Evolutionary conservation across 2,329 filamentous ascomycete species (phyloP).

Genomic region (Endoconidiophora laricicola): DNA sequence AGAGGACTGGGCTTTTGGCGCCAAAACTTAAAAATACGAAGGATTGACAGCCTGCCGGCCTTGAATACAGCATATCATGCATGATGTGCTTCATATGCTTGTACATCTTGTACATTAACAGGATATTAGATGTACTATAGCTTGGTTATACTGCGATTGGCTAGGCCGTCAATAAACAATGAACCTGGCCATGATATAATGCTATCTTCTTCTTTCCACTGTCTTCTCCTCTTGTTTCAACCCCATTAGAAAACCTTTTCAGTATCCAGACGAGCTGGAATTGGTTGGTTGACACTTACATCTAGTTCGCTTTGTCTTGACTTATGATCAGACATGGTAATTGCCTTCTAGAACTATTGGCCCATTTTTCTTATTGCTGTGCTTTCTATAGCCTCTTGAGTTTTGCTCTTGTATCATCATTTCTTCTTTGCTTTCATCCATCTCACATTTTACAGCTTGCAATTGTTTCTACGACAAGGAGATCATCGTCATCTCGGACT

Average conservation of each 20-base stretch:
- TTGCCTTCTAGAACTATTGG: not conserved
- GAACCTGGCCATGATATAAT: not conserved
- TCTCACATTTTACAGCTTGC: not conserved
- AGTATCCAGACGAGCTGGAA: conserved; percentile 1
- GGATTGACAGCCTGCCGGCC: no score
- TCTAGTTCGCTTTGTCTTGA: not conserved
- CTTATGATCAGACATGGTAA: no score
- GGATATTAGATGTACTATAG: no score
- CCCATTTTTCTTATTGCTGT: not conserved
- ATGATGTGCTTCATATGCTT: no score
- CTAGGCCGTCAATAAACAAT: no score
- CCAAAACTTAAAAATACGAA: not conserved
- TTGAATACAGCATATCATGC: no score
- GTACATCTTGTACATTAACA: no score
- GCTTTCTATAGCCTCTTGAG: not conserved
- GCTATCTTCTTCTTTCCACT: not conserved
- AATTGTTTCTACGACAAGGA: no score
- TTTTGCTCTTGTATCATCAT: not conserved
- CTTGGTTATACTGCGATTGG: no score
- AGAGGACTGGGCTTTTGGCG: not conserved
- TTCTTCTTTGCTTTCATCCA: not conserved
- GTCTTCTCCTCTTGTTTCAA: not conserved
- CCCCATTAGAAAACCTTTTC: not conserved
- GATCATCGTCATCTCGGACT: no score
- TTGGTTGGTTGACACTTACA: not conserved